phyloP scores from a whole-genome alignment of 78 protist genomes.

The Protostelium mycophagum region DNA sequence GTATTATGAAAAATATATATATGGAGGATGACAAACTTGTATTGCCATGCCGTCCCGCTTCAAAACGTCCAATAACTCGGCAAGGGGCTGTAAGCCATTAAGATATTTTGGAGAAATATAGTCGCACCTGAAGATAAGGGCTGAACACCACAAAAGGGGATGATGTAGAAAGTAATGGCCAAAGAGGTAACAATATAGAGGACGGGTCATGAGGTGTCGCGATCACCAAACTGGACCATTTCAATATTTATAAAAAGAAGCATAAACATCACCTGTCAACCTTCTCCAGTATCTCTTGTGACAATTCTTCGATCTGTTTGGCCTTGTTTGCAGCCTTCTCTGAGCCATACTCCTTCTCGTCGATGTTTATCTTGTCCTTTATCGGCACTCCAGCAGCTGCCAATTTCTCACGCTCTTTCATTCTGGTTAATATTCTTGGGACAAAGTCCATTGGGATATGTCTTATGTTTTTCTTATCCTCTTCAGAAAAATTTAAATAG shows the following conservation, averaged over 20 bases:
- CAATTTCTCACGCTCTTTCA: neutral
- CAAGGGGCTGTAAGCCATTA: neutral
- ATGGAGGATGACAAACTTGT: too few relatives aligned
- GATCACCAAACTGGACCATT: conserved; percentile 12
- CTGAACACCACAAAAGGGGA: conserved; percentile 30
- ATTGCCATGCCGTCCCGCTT: neutral
- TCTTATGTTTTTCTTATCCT: neutral
- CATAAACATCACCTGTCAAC: neutral
- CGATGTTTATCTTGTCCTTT: neutral
- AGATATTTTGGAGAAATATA: neutral
- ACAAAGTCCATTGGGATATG: neutral
- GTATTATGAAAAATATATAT: too few relatives aligned
- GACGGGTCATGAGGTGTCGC: conserved; percentile 47
- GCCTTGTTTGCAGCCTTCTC: neutral
- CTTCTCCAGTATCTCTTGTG: conserved; percentile 3
- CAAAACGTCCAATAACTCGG: neutral
- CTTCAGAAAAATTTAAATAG: neutral
- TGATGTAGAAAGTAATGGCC: conserved; percentile 22
- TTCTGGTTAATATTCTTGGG: neutral
- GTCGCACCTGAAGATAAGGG: neutral
- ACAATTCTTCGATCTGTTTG: neutral
- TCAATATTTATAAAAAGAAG: neutral
- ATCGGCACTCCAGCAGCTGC: neutral
- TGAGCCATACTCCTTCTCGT: neutral
- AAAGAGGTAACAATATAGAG: conserved; percentile 9